phyloP scores from a whole-genome alignment of 2,329 filamentous ascomycete genomes.

The Aspergillus ruber region DNA sequence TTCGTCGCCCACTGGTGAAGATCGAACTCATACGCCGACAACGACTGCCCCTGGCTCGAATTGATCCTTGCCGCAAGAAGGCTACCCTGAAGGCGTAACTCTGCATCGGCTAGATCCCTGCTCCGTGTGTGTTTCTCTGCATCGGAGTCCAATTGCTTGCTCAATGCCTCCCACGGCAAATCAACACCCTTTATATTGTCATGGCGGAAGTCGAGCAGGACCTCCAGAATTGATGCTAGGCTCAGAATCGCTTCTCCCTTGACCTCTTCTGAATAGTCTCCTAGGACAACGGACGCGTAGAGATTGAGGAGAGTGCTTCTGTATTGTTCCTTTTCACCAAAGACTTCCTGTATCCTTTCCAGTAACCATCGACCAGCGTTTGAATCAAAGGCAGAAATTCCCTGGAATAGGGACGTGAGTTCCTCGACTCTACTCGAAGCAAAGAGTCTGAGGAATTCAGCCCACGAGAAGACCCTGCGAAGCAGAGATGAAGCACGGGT shows the following conservation, averaged over 20 bases:
- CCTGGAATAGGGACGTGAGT: conserved; percentile 16
- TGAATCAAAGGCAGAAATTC: conserved; percentile 23
- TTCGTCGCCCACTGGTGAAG: conserved; percentile 27
- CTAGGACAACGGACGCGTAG: conserved; percentile 26
- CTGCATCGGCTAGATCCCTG: conserved; percentile 31
- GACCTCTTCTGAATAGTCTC: conserved; percentile 17
- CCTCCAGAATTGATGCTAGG: conserved; percentile 28
- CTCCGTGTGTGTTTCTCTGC: conserved; percentile 23
- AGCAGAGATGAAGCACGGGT: conserved; percentile 31
- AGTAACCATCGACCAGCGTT: conserved; percentile 31
- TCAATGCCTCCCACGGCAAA: conserved; percentile 23
- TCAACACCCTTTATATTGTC: conserved; percentile 13
- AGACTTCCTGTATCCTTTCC: conserved; percentile 21
- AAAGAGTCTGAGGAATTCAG: conserved; percentile 19
- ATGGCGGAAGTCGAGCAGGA: conserved; percentile 15
- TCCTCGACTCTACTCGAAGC: conserved; percentile 10
- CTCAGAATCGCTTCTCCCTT: conserved; percentile 25
- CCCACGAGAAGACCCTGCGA: conserved; percentile 30
- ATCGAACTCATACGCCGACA: conserved; percentile 13
- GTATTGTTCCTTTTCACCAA: conserved; percentile 16
- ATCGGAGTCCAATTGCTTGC: conserved; percentile 19
- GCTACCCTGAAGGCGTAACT: conserved; percentile 32
- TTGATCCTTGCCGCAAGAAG: conserved; percentile 24
- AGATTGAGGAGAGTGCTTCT: conserved; percentile 19
- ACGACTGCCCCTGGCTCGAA: conserved; percentile 5